Percentiles rank a stretch among this genome's conserved stretches.
phyloP scores from a whole-genome alignment of 2,329 filamentous ascomycete species.

The Hymenoscyphus salicellus region DNA sequence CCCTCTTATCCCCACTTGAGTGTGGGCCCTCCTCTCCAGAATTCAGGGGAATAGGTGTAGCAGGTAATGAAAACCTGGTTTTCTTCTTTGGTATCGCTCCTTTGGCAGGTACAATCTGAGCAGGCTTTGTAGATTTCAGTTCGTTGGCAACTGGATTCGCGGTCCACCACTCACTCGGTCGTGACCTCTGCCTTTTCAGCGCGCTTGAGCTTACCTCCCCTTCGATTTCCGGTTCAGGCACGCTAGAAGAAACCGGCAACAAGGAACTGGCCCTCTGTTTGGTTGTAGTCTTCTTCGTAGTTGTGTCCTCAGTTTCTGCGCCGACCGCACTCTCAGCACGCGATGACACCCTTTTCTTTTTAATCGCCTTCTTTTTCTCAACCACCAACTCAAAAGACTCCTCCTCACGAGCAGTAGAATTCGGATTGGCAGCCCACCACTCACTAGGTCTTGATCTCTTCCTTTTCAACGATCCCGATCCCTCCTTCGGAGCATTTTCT shows the following conservation, averaged over 20 bases:
- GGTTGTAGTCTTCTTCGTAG: background rate
- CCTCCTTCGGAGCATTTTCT: background rate
- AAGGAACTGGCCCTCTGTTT: background rate
- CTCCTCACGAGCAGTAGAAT: background rate
- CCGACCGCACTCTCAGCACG: background rate
- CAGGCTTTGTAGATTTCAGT: background rate
- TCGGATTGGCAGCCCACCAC: background rate
- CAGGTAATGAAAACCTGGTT: background rate
- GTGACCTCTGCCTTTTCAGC: background rate
- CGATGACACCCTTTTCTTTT: background rate
- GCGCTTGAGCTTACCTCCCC: background rate
- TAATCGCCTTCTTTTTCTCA: background rate
- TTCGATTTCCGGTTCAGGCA: background rate
- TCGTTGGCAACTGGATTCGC: background rate
- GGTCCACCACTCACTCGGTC: background rate
- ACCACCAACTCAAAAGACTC: background rate
- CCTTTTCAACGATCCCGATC: background rate
- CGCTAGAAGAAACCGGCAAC: background rate
- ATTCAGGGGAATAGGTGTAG: too few relatives aligned
- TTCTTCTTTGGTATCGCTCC: background rate
- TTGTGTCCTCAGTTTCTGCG: background rate
- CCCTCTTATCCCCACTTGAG: slow-evolving; percentile 11
- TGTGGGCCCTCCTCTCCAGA: background rate
- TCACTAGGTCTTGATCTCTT: background rate
- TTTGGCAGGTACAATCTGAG: background rate